Evolutionary conservation across 352 stramenopile species (phyloP), one percentile per base, ranked within the genome.

Genomic region (Phytophthora nicotianae): DNA sequence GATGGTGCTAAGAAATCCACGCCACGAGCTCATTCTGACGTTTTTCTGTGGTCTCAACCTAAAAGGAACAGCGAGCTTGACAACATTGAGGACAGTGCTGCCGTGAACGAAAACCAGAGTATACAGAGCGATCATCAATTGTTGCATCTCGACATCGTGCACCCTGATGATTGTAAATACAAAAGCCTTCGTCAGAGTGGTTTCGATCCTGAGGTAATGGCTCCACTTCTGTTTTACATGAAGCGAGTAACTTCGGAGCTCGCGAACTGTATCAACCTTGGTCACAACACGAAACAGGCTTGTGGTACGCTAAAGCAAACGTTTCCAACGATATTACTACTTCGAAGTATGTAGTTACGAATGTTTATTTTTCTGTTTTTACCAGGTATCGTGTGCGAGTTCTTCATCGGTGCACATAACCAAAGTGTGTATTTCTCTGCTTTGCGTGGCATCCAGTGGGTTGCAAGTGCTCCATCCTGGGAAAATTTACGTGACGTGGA

Each of bases 181-280:
- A 72, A 61, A 21, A 37, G 13, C 14, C 67, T 86, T 24, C 41
- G 62, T 7, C 38, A 35, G 0, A 5, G 66, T 14, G 77, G 72
- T 0, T 81, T 90, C 27, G 70, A 86, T 19, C 45, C 62, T 14
- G 69, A 84, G 21, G 53, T 68, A n/a, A 72, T 77, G 24, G 50
- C 81, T 27, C 73, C 81, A 17, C 66, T 76, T 40, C 56, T 90
- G 3, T 73, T 79, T 9, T 72, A 83, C 41, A 87, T 88, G 68
- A 90, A 84, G 42, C 55, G 82, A 20, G 53, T 74, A 17, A 81
- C 77, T 23, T 80, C 67, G 8, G 81, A 88, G 50, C 81, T 90
- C 5, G 64, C 83, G 14, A 81, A 74, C 43, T 74, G 68, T 7
- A 67, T 88, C 3, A 90, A 90, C 37, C 62, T 74, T 37, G 58